Evolutionary conservation across 208 protist species (phyloP), one percentile per base, ranked within the genome.

Genomic region (Polymyxa betae): DNA sequence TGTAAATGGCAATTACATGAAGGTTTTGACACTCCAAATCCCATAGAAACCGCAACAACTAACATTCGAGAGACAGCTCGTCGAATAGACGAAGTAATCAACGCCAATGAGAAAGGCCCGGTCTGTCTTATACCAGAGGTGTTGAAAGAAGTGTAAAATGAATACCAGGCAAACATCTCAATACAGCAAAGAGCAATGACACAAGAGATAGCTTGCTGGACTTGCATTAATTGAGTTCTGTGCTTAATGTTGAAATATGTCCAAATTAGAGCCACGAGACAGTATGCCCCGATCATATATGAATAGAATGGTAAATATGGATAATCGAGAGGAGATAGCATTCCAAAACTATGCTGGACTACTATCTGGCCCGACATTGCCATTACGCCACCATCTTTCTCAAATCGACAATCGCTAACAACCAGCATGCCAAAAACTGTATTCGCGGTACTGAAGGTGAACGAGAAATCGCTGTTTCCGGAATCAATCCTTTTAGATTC

Each of bases 1-100:
- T 20, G 20, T 29, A 24, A 60, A 29, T 5, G 24, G 5, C 20
- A 5, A 88, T 29, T 60, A 60, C 49, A 60, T 20, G 54, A 60
- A 20, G 54, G 54, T 72, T 89, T 89, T 12, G 32, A 40, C 1
- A 89, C 88, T 20, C 88, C 88, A 44, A 77, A 89, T 20, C 88
- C 88, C 88, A 89, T 89, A 32, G 32, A 5, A 1, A 89, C 88
- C 1, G 88, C 88, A 38, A 89, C 46, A 29, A 89, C 88, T 1
- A 89, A n/a, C 88, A 89, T 89, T 38, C 88, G n/a, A 38, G 88
- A 89, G n/a, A 89, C 88, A 38, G 88, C 54, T 12, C 88, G 12
- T 20, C 88, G 88, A 32, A 72, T 44, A 45, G 54, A 60, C n/a
- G 32, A 32, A 1, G 88, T 44, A 44, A 89, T 45, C 12, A 89